Evolutionary conservation across 306 rosid genomes (phyloP).

Genomic region (Dalbergia cochinchinensis): DNA sequence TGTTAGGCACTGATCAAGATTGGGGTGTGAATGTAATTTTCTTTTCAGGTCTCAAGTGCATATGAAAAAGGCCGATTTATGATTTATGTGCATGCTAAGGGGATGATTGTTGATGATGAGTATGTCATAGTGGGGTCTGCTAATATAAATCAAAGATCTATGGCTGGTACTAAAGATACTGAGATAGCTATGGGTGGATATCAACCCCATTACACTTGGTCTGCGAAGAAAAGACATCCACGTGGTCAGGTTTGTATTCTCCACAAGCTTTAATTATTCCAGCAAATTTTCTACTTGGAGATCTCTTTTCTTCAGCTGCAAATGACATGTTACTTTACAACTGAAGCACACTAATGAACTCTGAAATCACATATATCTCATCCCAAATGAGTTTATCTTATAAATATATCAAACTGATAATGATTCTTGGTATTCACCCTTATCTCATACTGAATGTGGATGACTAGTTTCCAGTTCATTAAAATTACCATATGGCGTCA

Average conservation of each 20-base stretch:
- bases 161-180: slow-evolving; percentile 97
- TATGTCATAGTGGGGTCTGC: slow-evolving; percentile 93
- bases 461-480: slow-evolving; percentile 23
- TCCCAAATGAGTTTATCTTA: slow-evolving; percentile 12
- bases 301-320: slow-evolving; percentile 22
- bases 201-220: slow-evolving; percentile 92
- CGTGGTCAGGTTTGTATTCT: slow-evolving; percentile 78
- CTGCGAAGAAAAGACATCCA: slow-evolving; percentile 65
- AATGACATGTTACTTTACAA: slow-evolving; percentile 30
- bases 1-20: slow-evolving; percentile 26
- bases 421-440: slow-evolving; percentile 30
- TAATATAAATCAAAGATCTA: slow-evolving; percentile 94
- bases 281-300: not conserved
- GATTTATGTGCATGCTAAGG: slow-evolving; percentile 98
- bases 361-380: slow-evolving; percentile 19
- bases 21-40: slow-evolving; percentile 35
- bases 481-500: slow-evolving; percentile 34
- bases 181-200: slow-evolving; percentile 99
- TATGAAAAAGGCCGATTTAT: slow-evolving; percentile 67
- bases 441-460: slow-evolving; percentile 26
- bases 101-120: slow-evolving; percentile 92
- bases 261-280: slow-evolving; percentile 23
- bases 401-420: slow-evolving; percentile 18
- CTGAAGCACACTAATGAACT: not conserved
- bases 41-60: slow-evolving; percentile 60